These are phyloP conservation scores for Chytridium lagenaria DNA, from an alignment of 371 early-diverging fungal genomes.

Conservation along the genomic window DNA sequence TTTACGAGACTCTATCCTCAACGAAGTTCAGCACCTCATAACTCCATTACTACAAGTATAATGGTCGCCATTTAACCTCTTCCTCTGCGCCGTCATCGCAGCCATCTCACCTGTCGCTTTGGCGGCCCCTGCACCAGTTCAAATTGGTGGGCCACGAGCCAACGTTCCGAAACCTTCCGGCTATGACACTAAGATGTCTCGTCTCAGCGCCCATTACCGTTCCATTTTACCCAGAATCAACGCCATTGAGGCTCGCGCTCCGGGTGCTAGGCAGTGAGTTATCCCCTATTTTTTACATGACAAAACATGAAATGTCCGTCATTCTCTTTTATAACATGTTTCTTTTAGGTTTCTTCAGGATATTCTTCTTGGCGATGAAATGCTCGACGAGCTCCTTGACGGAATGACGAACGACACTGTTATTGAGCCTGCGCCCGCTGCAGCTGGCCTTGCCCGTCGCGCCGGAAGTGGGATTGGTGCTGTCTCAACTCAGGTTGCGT, in stretches of 20 bases:
- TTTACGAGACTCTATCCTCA: no score
- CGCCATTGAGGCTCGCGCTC: not conserved
- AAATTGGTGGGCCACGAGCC: not conserved
- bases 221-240: not conserved
- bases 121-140: not conserved
- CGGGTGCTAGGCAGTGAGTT: slow-evolving; percentile 10
- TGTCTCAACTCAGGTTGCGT: not conserved
- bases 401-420: not conserved
- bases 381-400: not conserved
- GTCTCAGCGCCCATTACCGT: not conserved
- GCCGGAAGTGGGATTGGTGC: not conserved
- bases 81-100: not conserved
- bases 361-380: not conserved
- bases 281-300: not conserved
- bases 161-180: not conserved
- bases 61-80: no score
- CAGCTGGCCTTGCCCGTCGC: not conserved
- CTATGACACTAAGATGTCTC: not conserved
- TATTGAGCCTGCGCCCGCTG: not conserved
- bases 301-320: not conserved
- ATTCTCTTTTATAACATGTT: not conserved
- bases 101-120: not conserved
- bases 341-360: not conserved
- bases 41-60: no score
- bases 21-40: no score